Conservation (phyloP, 2,329 filamentous ascomycete genomes). For the Claviceps arundinis region DNA sequence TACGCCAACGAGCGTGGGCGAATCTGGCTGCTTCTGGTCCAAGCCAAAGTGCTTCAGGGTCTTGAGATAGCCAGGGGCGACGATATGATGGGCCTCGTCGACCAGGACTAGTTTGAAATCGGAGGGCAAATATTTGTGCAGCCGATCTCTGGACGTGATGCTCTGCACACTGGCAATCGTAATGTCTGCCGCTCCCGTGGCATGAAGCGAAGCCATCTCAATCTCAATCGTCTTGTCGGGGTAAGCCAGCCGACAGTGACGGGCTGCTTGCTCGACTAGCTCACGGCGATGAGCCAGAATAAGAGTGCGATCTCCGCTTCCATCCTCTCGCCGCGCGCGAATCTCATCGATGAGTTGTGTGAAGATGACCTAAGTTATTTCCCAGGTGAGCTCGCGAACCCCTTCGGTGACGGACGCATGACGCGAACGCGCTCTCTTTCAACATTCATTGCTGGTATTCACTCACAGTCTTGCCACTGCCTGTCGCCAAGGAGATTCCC, state of each 20-base stretch:
- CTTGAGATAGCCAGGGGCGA: conserved; percentile 65
- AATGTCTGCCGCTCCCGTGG: conserved; percentile 75
- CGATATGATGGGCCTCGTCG: conserved; percentile 94
- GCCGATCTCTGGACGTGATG: conserved; percentile 60
- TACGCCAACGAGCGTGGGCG: conserved; percentile 69
- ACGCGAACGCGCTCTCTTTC: background rate
- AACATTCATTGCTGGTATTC: background rate
- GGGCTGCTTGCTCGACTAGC: conserved; percentile 84
- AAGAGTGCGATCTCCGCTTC: conserved; percentile 56
- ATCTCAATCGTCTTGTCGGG: conserved; percentile 72
- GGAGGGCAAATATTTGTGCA: conserved; percentile 69
- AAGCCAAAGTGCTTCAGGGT: conserved; percentile 70
- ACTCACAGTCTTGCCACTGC: conserved; percentile 72
- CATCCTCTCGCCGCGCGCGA: conserved; percentile 28
- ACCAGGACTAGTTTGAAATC: conserved; percentile 84
- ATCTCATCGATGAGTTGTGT: conserved; percentile 84
- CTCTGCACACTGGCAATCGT: conserved; percentile 85
- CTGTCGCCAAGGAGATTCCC: conserved; percentile 76
- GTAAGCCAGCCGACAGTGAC: conserved; percentile 70
- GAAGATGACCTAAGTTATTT: conserved; percentile 62
- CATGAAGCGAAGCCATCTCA: conserved; percentile 72
- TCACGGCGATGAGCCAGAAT: conserved; percentile 88
- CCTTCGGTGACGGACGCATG: background rate
- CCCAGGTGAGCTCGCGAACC: background rate
- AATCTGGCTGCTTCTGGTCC: conserved; percentile 26